These are phyloP conservation scores for Protomyces gravidus DNA, from an alignment of 1,139 yeast genomes.

Conservation along the genomic window DNA sequence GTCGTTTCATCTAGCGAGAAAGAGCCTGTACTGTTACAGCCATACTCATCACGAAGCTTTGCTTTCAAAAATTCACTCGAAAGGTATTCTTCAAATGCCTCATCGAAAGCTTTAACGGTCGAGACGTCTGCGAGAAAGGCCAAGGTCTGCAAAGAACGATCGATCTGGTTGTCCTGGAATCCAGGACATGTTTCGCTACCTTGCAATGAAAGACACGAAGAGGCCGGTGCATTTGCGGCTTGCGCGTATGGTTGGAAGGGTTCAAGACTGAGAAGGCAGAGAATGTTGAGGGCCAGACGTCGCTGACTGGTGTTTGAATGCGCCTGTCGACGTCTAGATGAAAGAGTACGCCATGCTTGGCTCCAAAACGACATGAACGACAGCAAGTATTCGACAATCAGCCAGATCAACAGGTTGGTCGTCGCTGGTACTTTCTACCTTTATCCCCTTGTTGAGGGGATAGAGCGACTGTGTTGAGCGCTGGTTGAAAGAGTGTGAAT, in stretches of 20 bases:
- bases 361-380: too few species aligned
- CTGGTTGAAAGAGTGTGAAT: not conserved
- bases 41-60: not conserved
- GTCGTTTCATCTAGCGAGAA: not conserved
- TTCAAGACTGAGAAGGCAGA: too few species aligned
- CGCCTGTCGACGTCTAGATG: too few species aligned
- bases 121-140: not conserved
- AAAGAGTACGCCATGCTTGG: too few species aligned
- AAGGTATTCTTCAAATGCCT: not conserved
- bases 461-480: not conserved
- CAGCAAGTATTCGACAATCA: too few species aligned
- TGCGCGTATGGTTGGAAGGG: too few species aligned
- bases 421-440: too few species aligned
- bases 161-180: not conserved
- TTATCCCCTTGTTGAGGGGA: too few species aligned
- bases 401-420: too few species aligned
- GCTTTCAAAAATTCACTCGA: not conserved
- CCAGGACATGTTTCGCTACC: not conserved
- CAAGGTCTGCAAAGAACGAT: not conserved
- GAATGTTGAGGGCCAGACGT: too few species aligned
- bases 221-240: too few species aligned
- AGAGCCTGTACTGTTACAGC: not conserved
- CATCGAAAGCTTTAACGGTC: slow-evolving; percentile 2
- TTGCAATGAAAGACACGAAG: slow-evolving; percentile 9
- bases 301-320: too few species aligned